A percentile compares a stretch with the other conserved stretches of the same genome.
phyloP scores from a whole-genome alignment of 345 rosid species.

The Hibiscus trionum region DNA sequence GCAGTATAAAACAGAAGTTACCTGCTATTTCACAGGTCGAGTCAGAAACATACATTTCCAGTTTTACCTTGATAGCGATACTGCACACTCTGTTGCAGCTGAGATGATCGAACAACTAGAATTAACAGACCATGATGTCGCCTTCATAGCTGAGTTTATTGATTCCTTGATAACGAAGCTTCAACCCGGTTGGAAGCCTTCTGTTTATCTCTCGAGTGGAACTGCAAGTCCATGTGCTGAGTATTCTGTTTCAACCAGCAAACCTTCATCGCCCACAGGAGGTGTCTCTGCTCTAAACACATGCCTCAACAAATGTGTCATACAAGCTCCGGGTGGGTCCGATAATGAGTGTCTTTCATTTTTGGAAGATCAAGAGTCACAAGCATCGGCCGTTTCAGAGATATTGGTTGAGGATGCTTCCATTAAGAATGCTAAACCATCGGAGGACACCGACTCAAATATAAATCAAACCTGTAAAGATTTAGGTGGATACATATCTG shows the following conservation, averaged over 20 bases:
- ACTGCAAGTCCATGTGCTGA: constrained; percentile 15
- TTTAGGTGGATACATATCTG: constrained; percentile 20
- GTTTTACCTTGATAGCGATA: constrained; percentile 65
- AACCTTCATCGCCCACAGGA: constrained; percentile 16
- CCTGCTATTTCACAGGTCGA: constrained; percentile 29
- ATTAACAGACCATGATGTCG: constrained; percentile 58
- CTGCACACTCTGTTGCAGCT: constrained; percentile 52
- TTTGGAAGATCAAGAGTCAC: constrained; percentile 35
- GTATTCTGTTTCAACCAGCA: constrained; percentile 16
- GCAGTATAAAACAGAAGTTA: neutral
- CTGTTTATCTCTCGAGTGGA: constrained; percentile 18
- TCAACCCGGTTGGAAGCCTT: constrained; percentile 40
- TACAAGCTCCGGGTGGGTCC: constrained; percentile 17
- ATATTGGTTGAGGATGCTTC: constrained; percentile 27
- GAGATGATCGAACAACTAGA: constrained; percentile 85
- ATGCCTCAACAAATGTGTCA: constrained; percentile 7
- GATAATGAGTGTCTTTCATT: constrained; percentile 14
- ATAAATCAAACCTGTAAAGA: constrained; percentile 22
- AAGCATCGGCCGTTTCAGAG: constrained; percentile 31
- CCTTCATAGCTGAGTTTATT: constrained; percentile 61
- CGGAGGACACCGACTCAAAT: constrained; percentile 19
- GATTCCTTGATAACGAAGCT: constrained; percentile 54
- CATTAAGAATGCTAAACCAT: constrained; percentile 17
- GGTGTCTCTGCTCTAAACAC: constrained; percentile 5
- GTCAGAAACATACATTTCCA: constrained; percentile 57